phyloP scores from a whole-genome alignment of 805 yeast species.

The Barnettozyma botsteinii region DNA sequence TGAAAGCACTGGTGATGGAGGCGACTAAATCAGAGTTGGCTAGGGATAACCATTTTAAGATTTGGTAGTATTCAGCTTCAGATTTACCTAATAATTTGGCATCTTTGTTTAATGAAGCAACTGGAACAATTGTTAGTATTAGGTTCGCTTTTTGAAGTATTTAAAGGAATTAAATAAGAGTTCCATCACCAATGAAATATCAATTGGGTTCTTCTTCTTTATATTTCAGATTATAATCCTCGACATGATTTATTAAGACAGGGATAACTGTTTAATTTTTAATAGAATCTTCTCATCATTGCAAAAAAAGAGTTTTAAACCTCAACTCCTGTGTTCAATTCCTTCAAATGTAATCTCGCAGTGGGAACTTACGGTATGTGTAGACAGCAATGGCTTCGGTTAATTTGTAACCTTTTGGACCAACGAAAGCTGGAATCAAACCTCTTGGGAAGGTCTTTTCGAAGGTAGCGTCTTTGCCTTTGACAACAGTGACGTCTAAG shows the following conservation, averaged over 20 bases:
- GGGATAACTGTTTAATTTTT: constrained; percentile 69
- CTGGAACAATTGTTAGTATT: constrained; percentile 21
- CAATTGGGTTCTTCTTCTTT: neutral
- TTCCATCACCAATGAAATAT: too few relatives aligned
- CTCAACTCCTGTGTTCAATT: neutral
- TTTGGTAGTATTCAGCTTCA: constrained; percentile 49
- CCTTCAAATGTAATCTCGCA: neutral
- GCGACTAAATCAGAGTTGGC: constrained; percentile 62
- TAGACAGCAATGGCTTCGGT: constrained; percentile 63
- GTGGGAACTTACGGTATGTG: constrained; percentile 45
- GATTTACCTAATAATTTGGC: constrained; percentile 56
- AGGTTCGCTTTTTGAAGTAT: neutral
- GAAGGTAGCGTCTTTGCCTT: constrained; percentile 36
- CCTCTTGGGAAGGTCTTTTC: constrained; percentile 54
- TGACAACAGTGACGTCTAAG: constrained; percentile 50
- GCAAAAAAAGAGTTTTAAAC: constrained; percentile 10
- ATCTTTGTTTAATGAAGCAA: constrained; percentile 30
- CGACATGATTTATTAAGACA: constrained; percentile 78
- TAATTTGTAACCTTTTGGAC: constrained; percentile 67
- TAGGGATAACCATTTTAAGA: constrained; percentile 75
- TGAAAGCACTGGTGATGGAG: constrained; percentile 43
- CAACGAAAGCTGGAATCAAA: constrained; percentile 63
- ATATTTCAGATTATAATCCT: constrained; percentile 50
- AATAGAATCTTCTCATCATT: constrained; percentile 52
- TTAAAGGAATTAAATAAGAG: neutral